These are phyloP conservation scores for Neofusicoccum ribis DNA, from an alignment of 2,329 filamentous ascomycete species.

Conservation along the genomic window DNA sequence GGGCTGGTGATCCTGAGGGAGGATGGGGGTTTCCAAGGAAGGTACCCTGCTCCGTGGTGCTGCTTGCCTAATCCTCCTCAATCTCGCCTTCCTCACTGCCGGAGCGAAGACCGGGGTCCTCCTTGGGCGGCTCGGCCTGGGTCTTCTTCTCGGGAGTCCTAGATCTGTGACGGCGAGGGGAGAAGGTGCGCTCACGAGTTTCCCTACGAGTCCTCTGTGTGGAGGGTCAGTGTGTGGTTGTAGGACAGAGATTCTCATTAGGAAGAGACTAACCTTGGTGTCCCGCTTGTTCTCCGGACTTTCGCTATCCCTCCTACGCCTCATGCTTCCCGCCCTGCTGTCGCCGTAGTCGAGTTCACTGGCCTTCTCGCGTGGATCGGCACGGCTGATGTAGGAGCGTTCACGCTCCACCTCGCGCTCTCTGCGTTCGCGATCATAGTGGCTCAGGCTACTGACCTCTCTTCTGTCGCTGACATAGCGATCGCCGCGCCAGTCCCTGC, in stretches of 20 bases:
- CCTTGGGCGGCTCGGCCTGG: constrained; percentile 39
- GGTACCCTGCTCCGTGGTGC: neutral
- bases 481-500: constrained; percentile 40
- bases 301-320: constrained; percentile 75
- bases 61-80: constrained; percentile 63
- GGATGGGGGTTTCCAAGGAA: too few species aligned
- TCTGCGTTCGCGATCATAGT: constrained; percentile 83
- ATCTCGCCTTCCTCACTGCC: constrained; percentile 98
- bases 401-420: constrained; percentile 90
- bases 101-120: constrained; percentile 68
- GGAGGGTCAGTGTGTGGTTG: constrained; percentile 12
- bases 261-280: constrained; percentile 40
- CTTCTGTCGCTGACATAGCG: constrained; percentile 50
- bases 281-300: constrained; percentile 42
- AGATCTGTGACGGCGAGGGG: constrained; percentile 55
- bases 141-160: constrained; percentile 53
- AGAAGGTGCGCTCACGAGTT: constrained; percentile 61
- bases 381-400: constrained; percentile 76
- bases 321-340: constrained; percentile 56
- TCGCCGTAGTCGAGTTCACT: constrained; percentile 93
- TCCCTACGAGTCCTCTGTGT: constrained; percentile 31
- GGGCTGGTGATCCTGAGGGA: neutral
- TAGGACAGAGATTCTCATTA: neutral
- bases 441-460: constrained; percentile 60
- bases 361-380: constrained; percentile 75